Evolutionary conservation across 371 early-diverging fungal species (phyloP).

Genomic region (Apophysomyces trapeziformis): DNA sequence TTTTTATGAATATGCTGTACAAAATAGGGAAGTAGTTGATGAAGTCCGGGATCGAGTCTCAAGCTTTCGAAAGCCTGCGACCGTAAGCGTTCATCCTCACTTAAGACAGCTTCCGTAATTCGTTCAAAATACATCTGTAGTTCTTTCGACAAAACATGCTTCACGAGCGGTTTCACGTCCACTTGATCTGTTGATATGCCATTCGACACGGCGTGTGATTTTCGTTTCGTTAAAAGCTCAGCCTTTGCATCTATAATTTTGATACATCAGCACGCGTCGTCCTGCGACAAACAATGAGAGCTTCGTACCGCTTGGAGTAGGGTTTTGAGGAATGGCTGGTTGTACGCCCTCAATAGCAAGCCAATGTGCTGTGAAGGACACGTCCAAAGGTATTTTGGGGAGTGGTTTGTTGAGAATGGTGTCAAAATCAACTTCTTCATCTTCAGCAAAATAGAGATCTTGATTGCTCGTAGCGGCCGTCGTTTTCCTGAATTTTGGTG

Average conservation of each 20-base stretch:
- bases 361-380: constrained; percentile 95
- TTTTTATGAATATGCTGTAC: constrained; percentile 94
- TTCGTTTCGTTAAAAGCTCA: constrained; percentile 59
- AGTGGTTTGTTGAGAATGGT: constrained; percentile 87
- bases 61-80: constrained; percentile 89
- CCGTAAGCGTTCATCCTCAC: constrained; percentile 72
- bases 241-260: constrained; percentile 52
- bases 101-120: constrained; percentile 86
- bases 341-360: constrained; percentile 99
- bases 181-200: constrained; percentile 56
- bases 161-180: constrained; percentile 83
- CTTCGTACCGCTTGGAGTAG: constrained; percentile 75
- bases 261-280: not conserved
- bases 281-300: not conserved
- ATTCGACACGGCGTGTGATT: constrained; percentile 42
- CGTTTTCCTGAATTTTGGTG: constrained; percentile 76
- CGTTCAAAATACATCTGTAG: constrained; percentile 97
- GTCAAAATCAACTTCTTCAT: constrained; percentile 98
- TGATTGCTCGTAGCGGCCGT: constrained; percentile 50
- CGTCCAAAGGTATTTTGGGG: constrained; percentile 93
- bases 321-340: constrained; percentile 99
- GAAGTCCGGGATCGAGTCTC: constrained; percentile 93
- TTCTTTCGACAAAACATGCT: constrained; percentile 96
- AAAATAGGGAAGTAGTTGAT: constrained; percentile 98
- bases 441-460: constrained; percentile 94